These are phyloP conservation scores for Saccharomyces hybrid DNA, from an alignment of 1,139 yeast genomes.

Conservation along the genomic window DNA sequence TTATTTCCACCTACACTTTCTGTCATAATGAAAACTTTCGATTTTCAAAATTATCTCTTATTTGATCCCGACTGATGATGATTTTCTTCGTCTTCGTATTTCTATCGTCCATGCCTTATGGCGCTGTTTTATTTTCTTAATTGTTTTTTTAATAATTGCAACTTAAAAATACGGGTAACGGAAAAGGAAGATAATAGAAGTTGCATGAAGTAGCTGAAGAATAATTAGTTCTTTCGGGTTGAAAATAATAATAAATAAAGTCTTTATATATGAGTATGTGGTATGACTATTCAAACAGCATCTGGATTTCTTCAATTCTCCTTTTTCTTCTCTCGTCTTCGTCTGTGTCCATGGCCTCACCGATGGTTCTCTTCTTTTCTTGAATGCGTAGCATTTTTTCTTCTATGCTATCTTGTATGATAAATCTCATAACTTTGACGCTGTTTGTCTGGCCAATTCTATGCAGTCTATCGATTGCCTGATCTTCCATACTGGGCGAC, in stretches of 20 bases:
- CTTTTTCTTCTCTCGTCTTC: slow-evolving; percentile 69
- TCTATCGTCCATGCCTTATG: background rate
- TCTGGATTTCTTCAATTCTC: slow-evolving; percentile 74
- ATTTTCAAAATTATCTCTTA: slow-evolving; percentile 10
- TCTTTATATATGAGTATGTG: background rate
- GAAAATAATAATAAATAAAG: background rate
- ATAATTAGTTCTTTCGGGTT: background rate
- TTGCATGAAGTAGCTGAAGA: background rate
- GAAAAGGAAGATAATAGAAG: background rate
- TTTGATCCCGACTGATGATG: background rate
- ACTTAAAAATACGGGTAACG: background rate
- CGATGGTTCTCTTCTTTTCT: slow-evolving; percentile 75
- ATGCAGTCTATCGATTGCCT: slow-evolving; percentile 91
- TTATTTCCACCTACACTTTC: background rate
- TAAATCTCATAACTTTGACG: slow-evolving; percentile 74
- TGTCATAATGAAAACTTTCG: slow-evolving; percentile 9
- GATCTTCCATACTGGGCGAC: slow-evolving; percentile 91
- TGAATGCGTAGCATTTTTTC: slow-evolving; percentile 84
- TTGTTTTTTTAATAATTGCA: background rate
- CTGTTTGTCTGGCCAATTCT: slow-evolving; percentile 76
- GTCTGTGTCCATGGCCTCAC: slow-evolving; percentile 75
- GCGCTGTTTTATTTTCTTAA: background rate
- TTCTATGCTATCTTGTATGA: slow-evolving; percentile 80
- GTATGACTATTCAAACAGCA: slow-evolving; percentile 47
- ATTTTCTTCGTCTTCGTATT: background rate